phyloP scores from a whole-genome alignment of 495 filamentous ascomycete genomes.

The Aspergillus saccharolyticus region DNA sequence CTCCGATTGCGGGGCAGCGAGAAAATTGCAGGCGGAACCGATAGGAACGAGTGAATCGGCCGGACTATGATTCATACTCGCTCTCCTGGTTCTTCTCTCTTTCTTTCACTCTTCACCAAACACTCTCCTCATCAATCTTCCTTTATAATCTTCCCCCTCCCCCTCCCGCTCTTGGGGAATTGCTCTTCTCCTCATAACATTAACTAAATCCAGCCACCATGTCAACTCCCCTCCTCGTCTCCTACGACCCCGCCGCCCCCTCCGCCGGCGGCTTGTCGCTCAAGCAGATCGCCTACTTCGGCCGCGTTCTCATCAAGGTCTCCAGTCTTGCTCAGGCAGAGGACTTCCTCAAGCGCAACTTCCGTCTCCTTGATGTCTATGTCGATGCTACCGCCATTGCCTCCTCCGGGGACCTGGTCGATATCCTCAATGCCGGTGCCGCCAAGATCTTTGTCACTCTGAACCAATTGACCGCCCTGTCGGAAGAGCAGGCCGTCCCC shows the following conservation, averaged over 20 bases:
- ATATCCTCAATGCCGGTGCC: constrained; percentile 83
- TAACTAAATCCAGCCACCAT: constrained; percentile 25
- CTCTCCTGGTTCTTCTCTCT: not conserved
- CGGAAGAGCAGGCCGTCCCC: constrained; percentile 50
- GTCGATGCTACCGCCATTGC: constrained; percentile 71
- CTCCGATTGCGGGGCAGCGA: constrained; percentile 5
- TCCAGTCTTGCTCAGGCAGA: constrained; percentile 51
- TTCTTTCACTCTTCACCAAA: not conserved
- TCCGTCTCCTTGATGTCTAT: constrained; percentile 61
- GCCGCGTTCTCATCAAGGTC: constrained; percentile 67
- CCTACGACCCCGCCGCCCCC: constrained; percentile 39
- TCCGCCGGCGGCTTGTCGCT: constrained; percentile 50
- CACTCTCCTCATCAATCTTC: constrained; percentile 6
- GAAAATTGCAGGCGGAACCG: constrained; percentile 3
- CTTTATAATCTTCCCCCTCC: not conserved
- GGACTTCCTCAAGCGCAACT: constrained; percentile 66
- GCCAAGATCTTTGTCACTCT: constrained; percentile 76
- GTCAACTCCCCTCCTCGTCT: constrained; percentile 48
- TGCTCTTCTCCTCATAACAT: constrained; percentile 1
- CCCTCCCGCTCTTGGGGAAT: constrained; percentile 7
- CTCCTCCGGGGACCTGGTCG: constrained; percentile 63
- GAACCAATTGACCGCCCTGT: constrained; percentile 54
- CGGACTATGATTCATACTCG: not conserved
- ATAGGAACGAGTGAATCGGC: not conserved
- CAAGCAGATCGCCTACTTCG: constrained; percentile 73